phyloP scores from a whole-genome alignment of 2,329 filamentous ascomycete genomes.

The Alternaria longipes region DNA sequence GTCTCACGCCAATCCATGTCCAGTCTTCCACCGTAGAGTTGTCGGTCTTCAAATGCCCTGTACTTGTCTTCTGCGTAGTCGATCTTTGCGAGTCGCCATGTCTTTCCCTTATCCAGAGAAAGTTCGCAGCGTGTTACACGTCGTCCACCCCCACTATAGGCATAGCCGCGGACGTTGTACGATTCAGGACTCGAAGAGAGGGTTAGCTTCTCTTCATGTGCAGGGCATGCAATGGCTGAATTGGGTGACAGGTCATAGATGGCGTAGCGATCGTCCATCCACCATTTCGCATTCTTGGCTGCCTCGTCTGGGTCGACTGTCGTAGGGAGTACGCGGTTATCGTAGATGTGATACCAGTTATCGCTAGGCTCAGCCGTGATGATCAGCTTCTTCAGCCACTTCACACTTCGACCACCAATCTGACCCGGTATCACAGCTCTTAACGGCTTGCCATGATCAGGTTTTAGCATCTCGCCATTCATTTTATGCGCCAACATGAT shows the following conservation, averaged over 20 bases:
- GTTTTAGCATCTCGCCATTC: slow-evolving; percentile 83
- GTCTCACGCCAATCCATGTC: slow-evolving; percentile 85
- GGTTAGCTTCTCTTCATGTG: slow-evolving; percentile 74
- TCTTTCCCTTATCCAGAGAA: slow-evolving; percentile 81
- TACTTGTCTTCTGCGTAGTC: slow-evolving; percentile 88
- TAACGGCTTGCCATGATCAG: slow-evolving; percentile 87
- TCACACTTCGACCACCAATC: slow-evolving; percentile 91
- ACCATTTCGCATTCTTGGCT: slow-evolving; percentile 76
- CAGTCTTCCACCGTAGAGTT: slow-evolving; percentile 77
- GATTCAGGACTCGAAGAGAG: slow-evolving; percentile 59
- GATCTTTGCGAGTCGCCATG: slow-evolving; percentile 80
- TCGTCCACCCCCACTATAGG: slow-evolving; percentile 87
- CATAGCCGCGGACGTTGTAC: slow-evolving; percentile 81
- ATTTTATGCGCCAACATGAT: slow-evolving; percentile 90
- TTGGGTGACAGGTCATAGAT: slow-evolving; percentile 94
- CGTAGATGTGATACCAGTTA: slow-evolving; percentile 96
- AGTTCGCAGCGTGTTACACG: slow-evolving; percentile 84
- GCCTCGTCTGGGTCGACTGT: slow-evolving; percentile 84
- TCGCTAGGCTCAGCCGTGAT: slow-evolving; percentile 81
- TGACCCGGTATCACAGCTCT: slow-evolving; percentile 87
- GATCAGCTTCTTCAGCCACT: slow-evolving; percentile 86
- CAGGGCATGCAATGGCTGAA: slow-evolving; percentile 80
- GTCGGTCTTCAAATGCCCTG: slow-evolving; percentile 68
- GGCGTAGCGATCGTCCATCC: slow-evolving; percentile 89
- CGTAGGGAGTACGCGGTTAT: slow-evolving; percentile 89